Base-by-base conservation (phyloP, 306 rosid genomes). In the Elaeagnus macrophylla region DNA sequence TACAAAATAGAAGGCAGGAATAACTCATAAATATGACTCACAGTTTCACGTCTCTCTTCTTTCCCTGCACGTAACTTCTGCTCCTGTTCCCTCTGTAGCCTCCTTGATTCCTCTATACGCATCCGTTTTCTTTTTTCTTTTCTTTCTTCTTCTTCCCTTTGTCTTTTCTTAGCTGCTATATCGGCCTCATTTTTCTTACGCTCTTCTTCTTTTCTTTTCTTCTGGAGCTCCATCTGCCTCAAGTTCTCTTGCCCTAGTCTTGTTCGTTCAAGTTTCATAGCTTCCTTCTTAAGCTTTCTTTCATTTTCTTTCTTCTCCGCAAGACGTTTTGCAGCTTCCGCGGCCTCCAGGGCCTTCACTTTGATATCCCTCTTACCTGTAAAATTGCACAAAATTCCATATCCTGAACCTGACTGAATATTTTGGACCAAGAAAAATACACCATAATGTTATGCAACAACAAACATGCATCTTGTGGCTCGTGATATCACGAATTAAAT, bases 241-340 rank as follows among this genome's bases (percentile, higher is more conserved):
- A 75, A 18, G 66, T 79, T 84, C 60, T 75, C 77, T 68, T 75
- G 81, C 76, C 77, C 94, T 38, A 72, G 48, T 74, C 73, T 79
- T 57, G 80, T 86, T 43, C 87, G 78, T 77, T 85, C 76, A 60
- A 83, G 59, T 71, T 68, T 76, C 71, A 83, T 45, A 16, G 84
- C 88, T 67, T 88, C 95, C 72, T 85, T 88, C 81, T 83, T 93
- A 77, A 69, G 72, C 79, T 84, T 85, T 65, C 96, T 94, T 60
- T 93, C 99, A 60, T 82, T 79, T 56, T 88, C 99, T 75, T 73
- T 93, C 74, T 76, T 93, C 69, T 93, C 90, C 9, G 85, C 88
- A 51, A 65, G 68, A 43, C 90, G 83, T 67, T 81, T 93, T 53
- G 88, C 86, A 65, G 86, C 88, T 75, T 74, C 99, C 66, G 96